These are phyloP conservation scores for Aegilops speltoides DNA, from an alignment of 176 grass and related monocot genomes.

Conservation along the genomic window DNA sequence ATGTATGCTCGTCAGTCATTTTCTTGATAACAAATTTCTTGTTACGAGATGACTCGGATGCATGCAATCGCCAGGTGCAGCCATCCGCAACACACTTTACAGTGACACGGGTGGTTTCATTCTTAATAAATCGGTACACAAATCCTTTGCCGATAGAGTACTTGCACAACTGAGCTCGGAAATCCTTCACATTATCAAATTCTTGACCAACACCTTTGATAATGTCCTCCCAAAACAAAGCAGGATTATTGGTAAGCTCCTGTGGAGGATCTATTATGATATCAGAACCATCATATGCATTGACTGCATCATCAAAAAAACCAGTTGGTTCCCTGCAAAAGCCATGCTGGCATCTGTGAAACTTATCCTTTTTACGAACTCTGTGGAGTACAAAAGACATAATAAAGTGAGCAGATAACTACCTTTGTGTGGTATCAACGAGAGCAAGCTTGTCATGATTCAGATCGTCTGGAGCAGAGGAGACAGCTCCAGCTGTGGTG, in stretches of 20 bases:
- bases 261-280: slow-evolving; percentile 43
- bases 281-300: slow-evolving; percentile 54
- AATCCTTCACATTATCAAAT: slow-evolving; percentile 97
- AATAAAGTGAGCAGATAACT: slow-evolving; percentile 22
- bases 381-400: slow-evolving; percentile 5
- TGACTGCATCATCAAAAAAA: slow-evolving; percentile 61
- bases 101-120: slow-evolving; percentile 86
- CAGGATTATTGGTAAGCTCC: slow-evolving; percentile 34
- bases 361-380: slow-evolving; percentile 7
- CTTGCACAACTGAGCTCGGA: slow-evolving; percentile 90
- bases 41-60: slow-evolving; percentile 86
- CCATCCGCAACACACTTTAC: slow-evolving; percentile 74
- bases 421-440: slow-evolving; percentile 57
- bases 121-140: slow-evolving; percentile 92
- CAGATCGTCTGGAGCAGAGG: slow-evolving; percentile 48
- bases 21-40: slow-evolving; percentile 98
- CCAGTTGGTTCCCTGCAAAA: slow-evolving; percentile 46
- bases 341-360: slow-evolving; percentile 25
- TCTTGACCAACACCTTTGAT: slow-evolving; percentile 95
- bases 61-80: slow-evolving; percentile 88
- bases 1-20: slow-evolving; percentile 90
- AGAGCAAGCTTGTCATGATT: slow-evolving; percentile 62
- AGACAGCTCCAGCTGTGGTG: slow-evolving; percentile 40
- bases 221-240: slow-evolving; percentile 58
- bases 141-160: slow-evolving; percentile 94